Percentiles rank a stretch among this genome's conserved stretches.
Conservation (phyloP, 1,284 basidiomycete genomes). For the Gymnopus androsaceus region DNA sequence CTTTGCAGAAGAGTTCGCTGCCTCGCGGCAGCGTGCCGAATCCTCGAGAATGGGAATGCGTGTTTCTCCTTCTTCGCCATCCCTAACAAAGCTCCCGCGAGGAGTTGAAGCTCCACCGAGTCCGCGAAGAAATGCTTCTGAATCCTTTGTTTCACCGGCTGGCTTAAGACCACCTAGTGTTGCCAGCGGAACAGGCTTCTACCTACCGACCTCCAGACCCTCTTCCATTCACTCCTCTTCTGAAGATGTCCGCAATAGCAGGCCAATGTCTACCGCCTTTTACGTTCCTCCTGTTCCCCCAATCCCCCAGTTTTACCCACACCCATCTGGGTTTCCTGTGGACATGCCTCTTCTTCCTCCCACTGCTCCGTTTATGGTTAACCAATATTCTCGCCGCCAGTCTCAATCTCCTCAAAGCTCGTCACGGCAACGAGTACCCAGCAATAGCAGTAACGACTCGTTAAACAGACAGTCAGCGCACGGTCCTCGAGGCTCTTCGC, state of each 20-base stretch:
- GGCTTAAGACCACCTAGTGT: slow-evolving; percentile 54
- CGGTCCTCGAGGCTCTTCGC: slow-evolving; percentile 10
- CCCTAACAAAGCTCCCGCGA: slow-evolving; percentile 44
- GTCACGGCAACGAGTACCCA: slow-evolving; percentile 21
- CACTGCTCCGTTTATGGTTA: slow-evolving; percentile 73
- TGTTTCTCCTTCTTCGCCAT: slow-evolving; percentile 39
- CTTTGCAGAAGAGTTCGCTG: slow-evolving; percentile 62
- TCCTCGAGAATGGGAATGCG: slow-evolving; percentile 47
- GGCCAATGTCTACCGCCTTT: slow-evolving; percentile 46
- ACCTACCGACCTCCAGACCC: slow-evolving; percentile 42
- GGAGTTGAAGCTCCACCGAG: slow-evolving; percentile 38
- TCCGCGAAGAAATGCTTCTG: slow-evolving; percentile 47
- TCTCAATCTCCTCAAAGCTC: slow-evolving; percentile 23
- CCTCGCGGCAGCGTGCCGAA: slow-evolving; percentile 63
- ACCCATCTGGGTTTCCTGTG: slow-evolving; percentile 29
- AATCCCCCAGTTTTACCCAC: slow-evolving; percentile 19
- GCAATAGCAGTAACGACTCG: slow-evolving; percentile 22
- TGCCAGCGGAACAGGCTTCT: slow-evolving; percentile 19
- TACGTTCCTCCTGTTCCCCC: slow-evolving; percentile 33
- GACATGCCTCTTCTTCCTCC: slow-evolving; percentile 74
- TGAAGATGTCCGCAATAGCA: slow-evolving; percentile 52
- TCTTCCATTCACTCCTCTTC: slow-evolving; percentile 54
- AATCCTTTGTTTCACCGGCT: slow-evolving; percentile 44
- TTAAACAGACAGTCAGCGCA: slow-evolving; percentile 17
- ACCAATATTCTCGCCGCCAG: slow-evolving; percentile 39